Evolutionary conservation across 352 stramenopile genomes (phyloP).

Genomic region (Aphanomyces stellatus): DNA sequence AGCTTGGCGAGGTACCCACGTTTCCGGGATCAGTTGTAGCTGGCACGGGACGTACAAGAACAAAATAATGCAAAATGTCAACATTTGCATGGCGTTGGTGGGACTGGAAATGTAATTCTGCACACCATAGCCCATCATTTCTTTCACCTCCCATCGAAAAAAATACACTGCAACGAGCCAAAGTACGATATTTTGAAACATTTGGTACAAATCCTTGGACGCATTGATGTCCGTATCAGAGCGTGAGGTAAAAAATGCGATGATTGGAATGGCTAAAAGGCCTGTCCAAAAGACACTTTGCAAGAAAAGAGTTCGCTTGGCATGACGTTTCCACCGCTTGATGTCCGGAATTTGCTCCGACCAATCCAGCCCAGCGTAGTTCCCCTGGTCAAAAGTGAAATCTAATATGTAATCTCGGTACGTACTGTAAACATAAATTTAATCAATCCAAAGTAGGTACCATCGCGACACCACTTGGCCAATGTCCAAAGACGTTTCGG

Average conservation of each 20-base stretch:
- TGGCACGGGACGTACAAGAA: conserved; percentile 18
- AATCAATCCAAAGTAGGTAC: conserved; percentile 7
- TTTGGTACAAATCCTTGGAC: conserved; percentile 15
- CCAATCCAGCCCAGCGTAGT: conserved; percentile 9
- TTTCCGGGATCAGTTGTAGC: conserved; percentile 5
- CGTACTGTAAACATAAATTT: not conserved
- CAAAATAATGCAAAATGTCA: conserved; percentile 11
- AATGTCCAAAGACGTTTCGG: conserved; percentile 15
- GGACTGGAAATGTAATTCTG: conserved; percentile 12
- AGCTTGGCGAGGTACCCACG: not conserved
- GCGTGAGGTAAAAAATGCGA: not conserved
- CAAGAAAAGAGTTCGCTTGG: conserved; percentile 4
- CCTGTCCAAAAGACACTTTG: conserved; percentile 10
- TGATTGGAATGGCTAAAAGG: not conserved
- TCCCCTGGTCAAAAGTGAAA: not conserved
- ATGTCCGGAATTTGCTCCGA: conserved; percentile 12
- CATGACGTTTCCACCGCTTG: conserved; percentile 6
- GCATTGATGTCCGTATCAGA: not conserved
- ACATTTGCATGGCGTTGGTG: conserved; percentile 15
- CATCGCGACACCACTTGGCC: conserved; percentile 16
- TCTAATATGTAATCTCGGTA: not conserved
- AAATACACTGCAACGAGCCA: conserved; percentile 10
- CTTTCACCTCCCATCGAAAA: conserved; percentile 16
- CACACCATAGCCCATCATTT: conserved; percentile 14
- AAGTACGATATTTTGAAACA: conserved; percentile 11